phyloP scores from a whole-genome alignment of 192 early-diverging fungal genomes.

The Powellomyces hirtus region DNA sequence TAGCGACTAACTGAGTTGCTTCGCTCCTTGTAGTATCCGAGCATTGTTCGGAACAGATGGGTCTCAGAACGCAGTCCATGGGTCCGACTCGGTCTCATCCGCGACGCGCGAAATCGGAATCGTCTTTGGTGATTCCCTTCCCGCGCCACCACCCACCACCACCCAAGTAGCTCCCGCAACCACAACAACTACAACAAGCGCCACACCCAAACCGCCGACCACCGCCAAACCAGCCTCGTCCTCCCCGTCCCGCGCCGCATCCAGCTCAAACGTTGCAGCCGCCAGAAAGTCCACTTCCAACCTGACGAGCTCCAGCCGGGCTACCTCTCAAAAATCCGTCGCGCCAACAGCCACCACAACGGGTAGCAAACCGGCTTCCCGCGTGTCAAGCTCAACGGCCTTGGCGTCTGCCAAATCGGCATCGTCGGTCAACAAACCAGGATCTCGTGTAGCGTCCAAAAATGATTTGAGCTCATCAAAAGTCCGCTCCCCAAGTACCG shows the following conservation, averaged over 20 bases:
- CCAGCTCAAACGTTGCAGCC: neutral
- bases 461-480: neutral
- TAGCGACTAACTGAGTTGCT: slow-evolving; percentile 29
- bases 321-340: neutral
- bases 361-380: neutral
- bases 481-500: neutral
- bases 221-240: neutral
- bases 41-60: slow-evolving; percentile 58
- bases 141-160: neutral
- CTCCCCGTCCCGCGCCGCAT: neutral
- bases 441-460: neutral
- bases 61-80: slow-evolving; percentile 57
- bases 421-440: neutral
- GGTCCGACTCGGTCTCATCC: slow-evolving; percentile 52
- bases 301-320: neutral
- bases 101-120: slow-evolving; percentile 53
- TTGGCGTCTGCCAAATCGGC: neutral
- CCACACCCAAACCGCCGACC: neutral
- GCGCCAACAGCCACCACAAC: neutral
- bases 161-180: neutral
- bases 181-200: neutral
- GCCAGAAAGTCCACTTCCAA: neutral
- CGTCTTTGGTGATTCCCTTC: slow-evolving; percentile 39
- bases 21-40: slow-evolving; percentile 35
- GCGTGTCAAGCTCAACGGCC: neutral